Conservation (phyloP, 1,139 yeast genomes). For the Scheffersomyces quercinus region DNA sequence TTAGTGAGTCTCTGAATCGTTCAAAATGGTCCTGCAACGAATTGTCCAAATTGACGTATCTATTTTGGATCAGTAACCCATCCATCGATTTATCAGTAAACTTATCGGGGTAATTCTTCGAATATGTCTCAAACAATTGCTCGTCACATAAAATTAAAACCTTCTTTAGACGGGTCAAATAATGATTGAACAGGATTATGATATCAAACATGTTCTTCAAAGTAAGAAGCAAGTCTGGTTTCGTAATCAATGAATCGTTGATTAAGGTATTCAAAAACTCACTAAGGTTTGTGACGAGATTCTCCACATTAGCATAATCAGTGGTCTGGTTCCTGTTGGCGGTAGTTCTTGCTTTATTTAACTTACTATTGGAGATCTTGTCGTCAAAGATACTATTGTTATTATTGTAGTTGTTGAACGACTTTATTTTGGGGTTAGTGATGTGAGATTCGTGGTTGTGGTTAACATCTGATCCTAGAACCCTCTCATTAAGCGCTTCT, state of each 20-base stretch:
- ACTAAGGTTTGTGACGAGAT: constrained; percentile 52
- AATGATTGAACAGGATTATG: constrained; percentile 56
- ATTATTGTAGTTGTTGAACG: constrained; percentile 20
- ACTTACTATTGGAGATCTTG: constrained; percentile 19
- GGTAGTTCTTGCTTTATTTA: constrained; percentile 5
- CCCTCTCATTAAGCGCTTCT: constrained; percentile 13
- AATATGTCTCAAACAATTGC: constrained; percentile 41
- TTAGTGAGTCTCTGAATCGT: constrained; percentile 54
- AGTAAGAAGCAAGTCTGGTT: constrained; percentile 52
- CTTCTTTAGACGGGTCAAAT: constrained; percentile 55
- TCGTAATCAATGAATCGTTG: constrained; percentile 68
- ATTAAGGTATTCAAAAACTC: constrained; percentile 64
- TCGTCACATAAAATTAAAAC: constrained; percentile 55
- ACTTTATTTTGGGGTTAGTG: constrained; percentile 3
- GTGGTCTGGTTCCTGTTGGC: constrained; percentile 2
- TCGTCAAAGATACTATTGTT: constrained; percentile 36
- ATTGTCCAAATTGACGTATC: constrained; percentile 48
- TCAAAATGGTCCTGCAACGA: constrained; percentile 54
- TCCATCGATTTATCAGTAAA: constrained; percentile 41
- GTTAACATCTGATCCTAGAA: constrained; percentile 13
- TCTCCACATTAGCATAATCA: constrained; percentile 45
- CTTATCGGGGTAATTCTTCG: constrained; percentile 39
- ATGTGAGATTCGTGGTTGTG: constrained; percentile 5
- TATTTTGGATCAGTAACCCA: constrained; percentile 35
- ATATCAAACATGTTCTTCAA: constrained; percentile 47